Evolutionary conservation across 2,329 filamentous ascomycete genomes (phyloP).

Genomic region (Fusarium bulbicola): DNA sequence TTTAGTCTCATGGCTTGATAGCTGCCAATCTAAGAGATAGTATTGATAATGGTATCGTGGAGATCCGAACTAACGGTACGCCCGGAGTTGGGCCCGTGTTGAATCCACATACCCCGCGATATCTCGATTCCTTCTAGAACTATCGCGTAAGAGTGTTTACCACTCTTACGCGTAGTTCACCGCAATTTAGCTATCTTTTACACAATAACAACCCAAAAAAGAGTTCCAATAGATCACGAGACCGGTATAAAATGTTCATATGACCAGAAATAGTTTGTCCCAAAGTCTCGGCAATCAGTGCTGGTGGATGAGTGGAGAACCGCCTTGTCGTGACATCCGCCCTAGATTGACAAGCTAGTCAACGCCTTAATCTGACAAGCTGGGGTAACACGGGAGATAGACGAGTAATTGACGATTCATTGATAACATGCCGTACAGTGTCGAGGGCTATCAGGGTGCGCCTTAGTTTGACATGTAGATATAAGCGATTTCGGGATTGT

Average conservation of each 20-base stretch:
- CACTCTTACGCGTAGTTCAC: not conserved
- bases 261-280: conserved; percentile 3
- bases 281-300: not conserved
- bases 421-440: not conserved
- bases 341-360: conserved; percentile 30
- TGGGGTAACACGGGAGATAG: conserved; percentile 9
- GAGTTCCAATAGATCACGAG: not conserved
- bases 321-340: conserved; percentile 37
- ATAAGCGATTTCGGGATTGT: not conserved
- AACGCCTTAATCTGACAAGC: conserved; percentile 32
- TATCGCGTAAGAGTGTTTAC: not conserved
- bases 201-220: not conserved
- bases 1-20: conserved; percentile 1
- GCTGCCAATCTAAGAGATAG: conserved; percentile 10
- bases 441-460: not conserved
- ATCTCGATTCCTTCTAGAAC: not conserved
- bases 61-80: conserved; percentile 12
- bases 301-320: conserved; percentile 23
- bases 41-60: conserved; percentile 32
- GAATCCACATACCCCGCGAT: conserved; percentile 14
- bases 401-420: not conserved
- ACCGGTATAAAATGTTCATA: not conserved
- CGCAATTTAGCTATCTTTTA: not conserved
- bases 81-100: conserved; percentile 11
- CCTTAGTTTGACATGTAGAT: conserved; percentile 5